A percentile compares a stretch with the other conserved stretches of the same genome.
phyloP scores from a whole-genome alignment of 805 yeast species.

The Jamesozyma jinghongensis region DNA sequence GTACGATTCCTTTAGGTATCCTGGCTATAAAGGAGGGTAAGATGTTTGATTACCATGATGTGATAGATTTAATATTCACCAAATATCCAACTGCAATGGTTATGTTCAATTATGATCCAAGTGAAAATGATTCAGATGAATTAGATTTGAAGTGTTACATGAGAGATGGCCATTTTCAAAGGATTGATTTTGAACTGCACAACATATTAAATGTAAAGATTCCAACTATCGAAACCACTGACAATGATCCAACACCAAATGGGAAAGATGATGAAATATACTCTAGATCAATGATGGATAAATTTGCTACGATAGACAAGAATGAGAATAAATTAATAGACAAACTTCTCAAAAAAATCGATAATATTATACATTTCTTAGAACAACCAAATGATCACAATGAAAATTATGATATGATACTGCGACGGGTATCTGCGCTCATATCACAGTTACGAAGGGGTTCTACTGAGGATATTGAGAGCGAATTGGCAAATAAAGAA shows the following conservation, averaged over 20 bases:
- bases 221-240: not conserved
- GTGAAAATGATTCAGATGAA: not conserved
- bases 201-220: not conserved
- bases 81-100: not conserved
- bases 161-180: not conserved
- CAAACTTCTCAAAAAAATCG: slow-evolving; percentile 11
- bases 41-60: slow-evolving; percentile 6
- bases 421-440: slow-evolving; percentile 16
- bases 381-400: not conserved
- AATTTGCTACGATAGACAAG: not conserved
- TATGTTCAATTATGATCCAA: slow-evolving; percentile 11
- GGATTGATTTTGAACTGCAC: not conserved
- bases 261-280: not conserved
- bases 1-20: slow-evolving; percentile 1
- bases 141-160: not conserved
- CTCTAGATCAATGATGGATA: not conserved
- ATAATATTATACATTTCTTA: slow-evolving; percentile 16
- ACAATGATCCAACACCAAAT: not conserved
- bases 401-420: slow-evolving; percentile 10
- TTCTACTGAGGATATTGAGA: slow-evolving; percentile 20
- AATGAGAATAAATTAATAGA: not conserved
- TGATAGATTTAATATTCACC: slow-evolving; percentile 1
- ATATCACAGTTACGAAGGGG: slow-evolving; percentile 14
- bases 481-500: slow-evolving; percentile 18
- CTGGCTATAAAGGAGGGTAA: slow-evolving; percentile 7